Conservation (phyloP, 768 basidiomycete species). For the Boletus coccyginus region DNA sequence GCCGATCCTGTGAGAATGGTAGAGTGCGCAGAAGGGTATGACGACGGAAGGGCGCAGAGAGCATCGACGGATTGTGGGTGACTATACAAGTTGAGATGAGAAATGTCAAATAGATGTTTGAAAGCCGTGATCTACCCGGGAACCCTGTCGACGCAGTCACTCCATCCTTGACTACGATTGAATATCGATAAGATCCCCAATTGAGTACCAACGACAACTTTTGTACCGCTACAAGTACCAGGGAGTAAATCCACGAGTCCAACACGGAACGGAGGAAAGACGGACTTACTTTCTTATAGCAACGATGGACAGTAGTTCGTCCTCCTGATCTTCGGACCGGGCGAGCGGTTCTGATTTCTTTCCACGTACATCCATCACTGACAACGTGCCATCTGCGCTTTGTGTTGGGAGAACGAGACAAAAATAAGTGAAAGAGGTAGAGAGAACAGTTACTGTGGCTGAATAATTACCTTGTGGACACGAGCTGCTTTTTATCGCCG, state of each 20-base stretch:
- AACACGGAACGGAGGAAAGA: background rate
- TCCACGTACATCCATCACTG: constrained; percentile 87
- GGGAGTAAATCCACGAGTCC: background rate
- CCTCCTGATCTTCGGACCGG: constrained; percentile 94
- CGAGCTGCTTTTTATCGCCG: constrained; percentile 77
- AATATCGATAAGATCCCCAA: constrained; percentile 88
- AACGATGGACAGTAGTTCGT: constrained; percentile 84
- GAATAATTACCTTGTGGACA: constrained; percentile 73
- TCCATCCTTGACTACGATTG: constrained; percentile 84
- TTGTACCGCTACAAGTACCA: constrained; percentile 52
- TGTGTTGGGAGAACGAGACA: background rate
- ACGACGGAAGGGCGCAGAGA: constrained; percentile 67
- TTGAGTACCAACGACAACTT: constrained; percentile 86
- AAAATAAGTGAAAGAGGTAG: background rate
- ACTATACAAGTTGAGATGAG: constrained; percentile 39
- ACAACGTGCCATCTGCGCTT: constrained; percentile 92
- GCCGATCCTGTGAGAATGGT: constrained; percentile 88
- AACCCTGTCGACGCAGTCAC: constrained; percentile 87
- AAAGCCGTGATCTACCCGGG: constrained; percentile 58
- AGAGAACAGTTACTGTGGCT: background rate
- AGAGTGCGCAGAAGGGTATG: constrained; percentile 58
- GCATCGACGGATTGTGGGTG: constrained; percentile 92
- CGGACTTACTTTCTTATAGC: constrained; percentile 72
- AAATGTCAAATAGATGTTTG: background rate
- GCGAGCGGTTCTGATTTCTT: constrained; percentile 75